Evolutionary conservation across 495 filamentous ascomycete species (phyloP).

Genomic region (Staphylotrichum longicolle): DNA sequence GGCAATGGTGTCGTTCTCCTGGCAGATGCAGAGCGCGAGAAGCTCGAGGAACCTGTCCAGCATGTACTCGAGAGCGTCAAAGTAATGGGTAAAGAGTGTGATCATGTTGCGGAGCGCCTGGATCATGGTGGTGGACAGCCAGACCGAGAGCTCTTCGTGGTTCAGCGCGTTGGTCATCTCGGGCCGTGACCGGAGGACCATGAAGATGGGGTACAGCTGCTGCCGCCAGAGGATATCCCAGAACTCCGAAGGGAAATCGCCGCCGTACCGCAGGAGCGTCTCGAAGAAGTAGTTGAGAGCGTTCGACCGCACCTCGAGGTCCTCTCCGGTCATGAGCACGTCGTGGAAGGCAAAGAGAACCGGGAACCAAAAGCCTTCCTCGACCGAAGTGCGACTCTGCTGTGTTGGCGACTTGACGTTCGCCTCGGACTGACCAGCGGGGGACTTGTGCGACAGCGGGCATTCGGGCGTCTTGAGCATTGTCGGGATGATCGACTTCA

Average conservation of each 20-base stretch:
- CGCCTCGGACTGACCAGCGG: constrained; percentile 31
- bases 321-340: constrained; percentile 97
- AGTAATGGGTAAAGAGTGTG: constrained; percentile 96
- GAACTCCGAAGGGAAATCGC: constrained; percentile 88
- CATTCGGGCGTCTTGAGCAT: constrained; percentile 98
- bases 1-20: constrained; percentile 98
- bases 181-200: constrained; percentile 91
- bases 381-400: constrained; percentile 66
- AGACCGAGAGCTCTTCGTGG: constrained; percentile 96
- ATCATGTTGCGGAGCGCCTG: constrained; percentile 98
- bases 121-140: constrained; percentile 99
- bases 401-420: constrained; percentile 36
- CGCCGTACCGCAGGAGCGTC: constrained; percentile 81
- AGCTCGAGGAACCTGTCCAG: constrained; percentile 91
- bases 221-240: constrained; percentile 99
- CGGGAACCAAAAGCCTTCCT: constrained; percentile 98
- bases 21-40: constrained; percentile 91
- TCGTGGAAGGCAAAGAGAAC: constrained; percentile 98
- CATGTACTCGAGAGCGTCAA: constrained; percentile 94
- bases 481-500: constrained; percentile 85
- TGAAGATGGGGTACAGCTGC: constrained; percentile 95
- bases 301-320: constrained; percentile 93
- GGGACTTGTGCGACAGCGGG: constrained; percentile 63
- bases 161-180: constrained; percentile 92
- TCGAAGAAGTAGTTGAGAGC: constrained; percentile 96